phyloP scores from a whole-genome alignment of 345 rosid genomes.

The Excoecaria agallocha region DNA sequence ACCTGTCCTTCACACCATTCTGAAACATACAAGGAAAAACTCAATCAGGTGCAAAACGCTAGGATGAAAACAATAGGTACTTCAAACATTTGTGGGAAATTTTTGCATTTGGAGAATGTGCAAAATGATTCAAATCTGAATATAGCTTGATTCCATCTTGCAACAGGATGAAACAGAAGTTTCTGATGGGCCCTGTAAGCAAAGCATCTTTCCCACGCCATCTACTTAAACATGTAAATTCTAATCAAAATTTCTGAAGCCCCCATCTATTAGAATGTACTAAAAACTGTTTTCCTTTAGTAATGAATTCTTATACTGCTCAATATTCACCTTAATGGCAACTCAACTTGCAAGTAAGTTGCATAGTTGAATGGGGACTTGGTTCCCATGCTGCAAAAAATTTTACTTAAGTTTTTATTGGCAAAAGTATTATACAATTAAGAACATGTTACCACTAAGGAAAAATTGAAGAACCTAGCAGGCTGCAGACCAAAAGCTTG shows the following conservation, averaged over 20 bases:
- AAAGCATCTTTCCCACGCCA: neutral
- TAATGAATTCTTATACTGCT: neutral
- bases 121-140: neutral
- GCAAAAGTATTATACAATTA: neutral
- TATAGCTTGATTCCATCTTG: neutral
- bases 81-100: neutral
- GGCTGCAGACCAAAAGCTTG: neutral
- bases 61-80: neutral
- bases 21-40: conserved; percentile 41
- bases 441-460: neutral
- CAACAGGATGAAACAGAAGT: neutral
- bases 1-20: conserved; percentile 98
- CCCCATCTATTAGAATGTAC: neutral
- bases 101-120: neutral
- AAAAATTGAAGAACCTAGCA: neutral
- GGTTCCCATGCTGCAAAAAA: neutral
- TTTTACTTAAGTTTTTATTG: neutral
- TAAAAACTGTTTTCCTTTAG: neutral
- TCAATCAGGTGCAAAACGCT: conserved; percentile 15
- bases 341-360: neutral
- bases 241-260: neutral
- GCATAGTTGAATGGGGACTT: neutral
- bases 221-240: neutral
- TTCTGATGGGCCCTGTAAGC: neutral
- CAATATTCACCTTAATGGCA: neutral